Evolutionary conservation across 257 asterid species (phyloP).

Genomic region (Solanum chiquidenum): DNA sequence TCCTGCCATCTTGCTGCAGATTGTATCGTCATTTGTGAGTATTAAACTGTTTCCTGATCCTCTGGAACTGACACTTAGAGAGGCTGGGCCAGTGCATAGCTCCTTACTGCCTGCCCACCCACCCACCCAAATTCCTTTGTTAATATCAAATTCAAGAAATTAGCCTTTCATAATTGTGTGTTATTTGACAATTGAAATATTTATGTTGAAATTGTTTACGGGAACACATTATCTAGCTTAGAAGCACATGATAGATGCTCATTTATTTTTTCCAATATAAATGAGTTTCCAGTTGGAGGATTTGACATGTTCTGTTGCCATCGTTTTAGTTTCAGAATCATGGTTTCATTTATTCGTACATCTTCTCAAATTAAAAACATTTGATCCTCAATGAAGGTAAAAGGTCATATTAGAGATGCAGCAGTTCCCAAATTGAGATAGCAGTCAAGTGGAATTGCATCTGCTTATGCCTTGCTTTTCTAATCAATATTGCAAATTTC

Average conservation of each 20-base stretch:
- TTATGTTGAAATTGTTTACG: background rate
- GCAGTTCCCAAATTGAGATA: background rate
- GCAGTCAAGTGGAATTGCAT: background rate
- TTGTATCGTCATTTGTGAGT: background rate
- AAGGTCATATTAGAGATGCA: background rate
- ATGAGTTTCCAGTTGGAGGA: background rate
- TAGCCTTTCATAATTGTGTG: background rate
- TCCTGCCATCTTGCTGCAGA: background rate
- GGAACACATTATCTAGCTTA: background rate
- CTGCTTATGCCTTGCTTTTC: background rate
- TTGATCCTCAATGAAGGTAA: background rate
- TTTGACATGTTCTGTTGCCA: background rate
- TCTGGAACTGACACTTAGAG: background rate
- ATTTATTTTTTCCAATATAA: background rate
- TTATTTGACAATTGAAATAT: background rate
- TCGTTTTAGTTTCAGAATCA: background rate
- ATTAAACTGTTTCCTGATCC: background rate
- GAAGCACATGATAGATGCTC: background rate
- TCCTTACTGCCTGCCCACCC: background rate
- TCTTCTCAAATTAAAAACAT: background rate
- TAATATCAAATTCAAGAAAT: background rate
- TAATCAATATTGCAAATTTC: constrained; percentile 8
- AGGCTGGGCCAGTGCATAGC: background rate
- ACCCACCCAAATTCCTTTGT: background rate
- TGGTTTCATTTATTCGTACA: background rate